Percentiles rank a stretch among this genome's conserved stretches.
Conservation (phyloP, 495 filamentous ascomycete genomes). For the Annulohypoxylon moriforme region DNA sequence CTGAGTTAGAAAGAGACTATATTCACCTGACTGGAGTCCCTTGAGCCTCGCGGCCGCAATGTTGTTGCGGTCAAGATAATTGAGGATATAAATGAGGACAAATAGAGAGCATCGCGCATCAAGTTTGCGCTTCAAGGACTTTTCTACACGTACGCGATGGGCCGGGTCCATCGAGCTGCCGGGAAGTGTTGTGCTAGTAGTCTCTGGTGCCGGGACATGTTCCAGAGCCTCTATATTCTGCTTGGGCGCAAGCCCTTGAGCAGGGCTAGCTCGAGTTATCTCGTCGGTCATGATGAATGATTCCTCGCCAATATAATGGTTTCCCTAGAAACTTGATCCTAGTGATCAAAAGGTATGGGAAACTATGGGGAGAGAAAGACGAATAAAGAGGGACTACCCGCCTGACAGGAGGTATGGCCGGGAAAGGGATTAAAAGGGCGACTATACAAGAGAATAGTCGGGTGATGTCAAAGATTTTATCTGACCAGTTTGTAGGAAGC, state of each 20-base stretch:
- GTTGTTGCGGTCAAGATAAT: conserved; percentile 78
- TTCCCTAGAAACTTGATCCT: neutral
- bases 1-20: conserved; percentile 5
- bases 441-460: conserved; percentile 2
- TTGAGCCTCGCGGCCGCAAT: conserved; percentile 62
- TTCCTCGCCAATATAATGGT: neutral
- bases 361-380: neutral
- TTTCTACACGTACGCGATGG: conserved; percentile 52
- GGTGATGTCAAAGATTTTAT: conserved; percentile 34
- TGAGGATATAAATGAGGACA: conserved; percentile 74
- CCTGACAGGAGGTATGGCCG: neutral
- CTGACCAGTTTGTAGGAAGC: conserved; percentile 14
- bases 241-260: conserved; percentile 11
- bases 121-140: conserved; percentile 56
- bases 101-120: conserved; percentile 56
- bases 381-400: neutral
- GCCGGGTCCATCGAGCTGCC: conserved; percentile 48
- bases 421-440: neutral
- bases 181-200: conserved; percentile 1
- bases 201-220: conserved; percentile 6
- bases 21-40: conserved; percentile 55
- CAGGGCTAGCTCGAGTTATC: conserved; percentile 30
- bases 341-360: neutral
- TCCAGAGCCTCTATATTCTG: conserved; percentile 32
- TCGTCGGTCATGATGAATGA: conserved; percentile 30